Conservation (phyloP, 2,329 filamentous ascomycete genomes). For the Arachnomyces sp. region DNA sequence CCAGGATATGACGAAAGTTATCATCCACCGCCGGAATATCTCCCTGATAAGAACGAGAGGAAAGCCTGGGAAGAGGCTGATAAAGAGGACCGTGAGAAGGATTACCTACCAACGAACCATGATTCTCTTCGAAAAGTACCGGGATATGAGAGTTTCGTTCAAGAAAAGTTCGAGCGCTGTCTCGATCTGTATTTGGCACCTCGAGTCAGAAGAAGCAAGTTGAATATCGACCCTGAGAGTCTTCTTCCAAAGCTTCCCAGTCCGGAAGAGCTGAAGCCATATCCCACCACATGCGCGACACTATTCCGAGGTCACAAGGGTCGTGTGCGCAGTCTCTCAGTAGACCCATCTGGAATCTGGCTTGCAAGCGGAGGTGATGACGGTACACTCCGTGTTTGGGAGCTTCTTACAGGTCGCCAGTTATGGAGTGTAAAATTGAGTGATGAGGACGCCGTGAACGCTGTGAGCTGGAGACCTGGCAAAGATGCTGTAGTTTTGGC, state of each 20-base stretch:
- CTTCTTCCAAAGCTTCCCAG: constrained; percentile 87
- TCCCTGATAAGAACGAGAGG: constrained; percentile 78
- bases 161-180: constrained; percentile 93
- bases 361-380: constrained; percentile 92
- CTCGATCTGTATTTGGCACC: constrained; percentile 93
- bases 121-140: constrained; percentile 84
- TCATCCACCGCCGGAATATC: constrained; percentile 89
- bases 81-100: constrained; percentile 82
- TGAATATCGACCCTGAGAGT: constrained; percentile 94
- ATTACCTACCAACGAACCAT: constrained; percentile 77
- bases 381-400: constrained; percentile 85
- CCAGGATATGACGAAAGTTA: constrained; percentile 95
- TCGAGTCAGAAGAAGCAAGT: constrained; percentile 79
- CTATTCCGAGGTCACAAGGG: constrained; percentile 85
- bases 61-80: constrained; percentile 78
- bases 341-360: constrained; percentile 80
- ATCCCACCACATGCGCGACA: constrained; percentile 82
- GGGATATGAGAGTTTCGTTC: constrained; percentile 81
- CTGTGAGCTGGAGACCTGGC: constrained; percentile 81
- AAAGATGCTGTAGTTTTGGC: constrained; percentile 74
- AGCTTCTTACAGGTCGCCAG: constrained; percentile 75
- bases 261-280: constrained; percentile 87
- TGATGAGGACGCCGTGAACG: constrained; percentile 70
- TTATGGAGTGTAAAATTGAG: constrained; percentile 77
- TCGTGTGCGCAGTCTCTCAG: constrained; percentile 72